These are phyloP conservation scores for Hemileia vastatrix DNA, from an alignment of 1,284 basidiomycete species.

Conservation along the genomic window DNA sequence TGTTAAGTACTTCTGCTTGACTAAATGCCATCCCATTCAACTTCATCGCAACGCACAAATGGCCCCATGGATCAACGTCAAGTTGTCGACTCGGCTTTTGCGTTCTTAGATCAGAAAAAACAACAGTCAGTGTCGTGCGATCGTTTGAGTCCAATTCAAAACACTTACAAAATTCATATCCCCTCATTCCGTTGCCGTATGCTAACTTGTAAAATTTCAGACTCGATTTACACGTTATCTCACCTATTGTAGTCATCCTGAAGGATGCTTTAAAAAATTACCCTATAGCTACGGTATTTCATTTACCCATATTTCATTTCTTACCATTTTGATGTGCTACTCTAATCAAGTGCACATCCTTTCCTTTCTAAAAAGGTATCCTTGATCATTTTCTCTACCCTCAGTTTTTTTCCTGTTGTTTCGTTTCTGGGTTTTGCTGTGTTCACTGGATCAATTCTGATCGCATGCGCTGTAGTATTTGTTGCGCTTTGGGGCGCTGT, in stretches of 20 bases:
- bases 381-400: constrained; percentile 18
- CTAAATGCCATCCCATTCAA: too few species aligned
- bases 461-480: constrained; percentile 23
- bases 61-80: too few species aligned
- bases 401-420: constrained; percentile 26
- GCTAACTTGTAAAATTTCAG: too few species aligned
- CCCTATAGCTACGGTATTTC: constrained; percentile 11
- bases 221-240: constrained; percentile 1
- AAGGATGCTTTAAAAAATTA: constrained; percentile 23
- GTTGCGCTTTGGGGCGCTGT: constrained; percentile 13
- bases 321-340: too few species aligned
- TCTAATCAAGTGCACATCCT: background rate
- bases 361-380: constrained; percentile 21
- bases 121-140: too few species aligned
- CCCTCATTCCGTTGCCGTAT: too few species aligned
- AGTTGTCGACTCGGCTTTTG: too few species aligned
- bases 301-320: background rate
- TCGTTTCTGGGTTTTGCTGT: constrained; percentile 27
- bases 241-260: constrained; percentile 4
- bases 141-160: too few species aligned
- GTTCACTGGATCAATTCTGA: constrained; percentile 24
- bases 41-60: too few species aligned
- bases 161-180: too few species aligned
- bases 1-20: too few species aligned
- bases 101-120: too few species aligned